These are phyloP conservation scores for Pseudopyrenochaeta lycopersici DNA, from an alignment of 2,329 filamentous ascomycete genomes.

Conservation along the genomic window DNA sequence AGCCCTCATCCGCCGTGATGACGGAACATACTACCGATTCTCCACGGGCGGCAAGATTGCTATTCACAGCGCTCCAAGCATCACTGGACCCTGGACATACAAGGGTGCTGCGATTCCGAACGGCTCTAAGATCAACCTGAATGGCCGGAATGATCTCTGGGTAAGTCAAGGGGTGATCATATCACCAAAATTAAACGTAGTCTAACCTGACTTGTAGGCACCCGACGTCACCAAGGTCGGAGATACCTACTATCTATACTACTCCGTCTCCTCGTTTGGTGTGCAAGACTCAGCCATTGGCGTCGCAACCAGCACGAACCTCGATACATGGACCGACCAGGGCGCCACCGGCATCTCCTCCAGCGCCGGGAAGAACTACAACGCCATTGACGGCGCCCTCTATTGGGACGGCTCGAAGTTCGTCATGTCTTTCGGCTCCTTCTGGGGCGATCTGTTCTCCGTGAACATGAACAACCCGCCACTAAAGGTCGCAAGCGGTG, in stretches of 20 bases:
- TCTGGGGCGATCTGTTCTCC: conserved; percentile 73
- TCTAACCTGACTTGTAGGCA: conserved; percentile 55
- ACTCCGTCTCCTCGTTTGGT: conserved; percentile 70
- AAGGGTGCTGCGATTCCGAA: conserved; percentile 57
- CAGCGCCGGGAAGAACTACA: conserved; percentile 51
- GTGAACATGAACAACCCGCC: conserved; percentile 58
- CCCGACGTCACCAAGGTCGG: conserved; percentile 70
- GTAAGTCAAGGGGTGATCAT: conserved; percentile 35
- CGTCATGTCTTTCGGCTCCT: conserved; percentile 71
- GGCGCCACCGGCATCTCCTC: conserved; percentile 63
- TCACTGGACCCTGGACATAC: conserved; percentile 62
- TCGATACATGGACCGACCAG: conserved; percentile 68
- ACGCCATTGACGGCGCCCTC: conserved; percentile 63
- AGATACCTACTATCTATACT: conserved; percentile 70
- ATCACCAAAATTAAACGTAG: background rate
- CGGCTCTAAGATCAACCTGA: conserved; percentile 57
- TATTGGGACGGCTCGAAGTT: conserved; percentile 56
- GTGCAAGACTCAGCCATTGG: conserved; percentile 70
- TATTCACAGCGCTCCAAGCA: conserved; percentile 57
- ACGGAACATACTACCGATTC: conserved; percentile 63
- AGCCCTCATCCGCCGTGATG: conserved; percentile 56
- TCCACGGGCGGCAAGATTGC: conserved; percentile 61
- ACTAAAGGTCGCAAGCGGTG: conserved; percentile 38
- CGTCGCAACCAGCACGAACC: conserved; percentile 58
- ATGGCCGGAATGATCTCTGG: conserved; percentile 61